Base-by-base conservation (phyloP, 257 asterid genomes). In the Cinchona pubescens region DNA sequence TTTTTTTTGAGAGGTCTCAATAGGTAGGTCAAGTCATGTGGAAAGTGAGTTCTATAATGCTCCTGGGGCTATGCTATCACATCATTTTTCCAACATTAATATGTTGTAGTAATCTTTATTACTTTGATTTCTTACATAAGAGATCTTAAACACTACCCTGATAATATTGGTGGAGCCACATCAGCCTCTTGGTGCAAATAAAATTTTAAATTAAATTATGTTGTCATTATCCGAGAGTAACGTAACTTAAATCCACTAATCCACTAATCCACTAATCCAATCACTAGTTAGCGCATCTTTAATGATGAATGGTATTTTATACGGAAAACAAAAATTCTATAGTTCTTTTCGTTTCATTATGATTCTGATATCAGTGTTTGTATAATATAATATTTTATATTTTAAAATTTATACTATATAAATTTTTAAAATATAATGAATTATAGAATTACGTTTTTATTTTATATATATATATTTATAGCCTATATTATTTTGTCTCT, bases 51-150 rank as follows among this genome's bases (percentile, higher is more conserved):
- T 79, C 30, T 72, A 60, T 73, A 59, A 67, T 82, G 81, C 77
- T 77, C 48, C 56, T 77, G 71, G 79, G 80, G 79, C 80, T 79
- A 70, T 78, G 76, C 77, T 29, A 79, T 83, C 83, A 80, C 83
- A 79, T 75, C 78, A 81, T 75, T 71, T 63, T 70, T 65, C 67
- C 71, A 48, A 69, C 58, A 76, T 65, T 75, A 49, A 63, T 78
- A 67, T 81, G 75, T 78, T 75, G 68, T 34, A 73, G 81, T n/a
- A n/a, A 78, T 80, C 82, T 80, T 82, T 70, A 77, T 79, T 76
- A 69, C 82, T 59, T 75, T 78, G 81, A 87, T 88, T 77, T 83
- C 79, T 82, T 83, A 81, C 88, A 82, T 76, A 85, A 85, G 73
- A 83, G 80, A 86, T 81, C 78, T 63, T 43, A 60, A 80, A 76